Conservation (phyloP, 441 rosid genomes). For the Biscutella laevigata region DNA sequence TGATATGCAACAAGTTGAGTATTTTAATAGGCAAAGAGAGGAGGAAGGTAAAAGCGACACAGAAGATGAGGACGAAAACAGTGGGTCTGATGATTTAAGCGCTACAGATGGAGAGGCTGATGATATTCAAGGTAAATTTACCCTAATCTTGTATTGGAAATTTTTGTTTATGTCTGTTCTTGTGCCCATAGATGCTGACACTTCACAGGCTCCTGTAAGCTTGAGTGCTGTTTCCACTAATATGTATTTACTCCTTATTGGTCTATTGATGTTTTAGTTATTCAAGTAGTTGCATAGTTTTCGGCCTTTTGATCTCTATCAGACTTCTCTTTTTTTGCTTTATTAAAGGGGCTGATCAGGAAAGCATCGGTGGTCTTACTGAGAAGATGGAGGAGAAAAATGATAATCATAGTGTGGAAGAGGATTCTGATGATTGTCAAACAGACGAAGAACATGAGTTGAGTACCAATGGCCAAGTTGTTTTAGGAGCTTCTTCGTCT, state of each 20-base stretch:
- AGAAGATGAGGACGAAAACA: conserved; percentile 36
- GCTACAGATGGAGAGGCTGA: conserved; percentile 32
- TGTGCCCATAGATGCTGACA: not conserved
- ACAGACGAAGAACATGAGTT: conserved; percentile 38
- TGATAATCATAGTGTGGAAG: conserved; percentile 37
- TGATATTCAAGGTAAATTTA: conserved; percentile 23
- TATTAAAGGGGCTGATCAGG: conserved; percentile 31
- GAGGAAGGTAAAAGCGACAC: conserved; percentile 48
- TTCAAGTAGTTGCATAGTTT: conserved; percentile 11
- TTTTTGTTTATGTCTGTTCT: not conserved
- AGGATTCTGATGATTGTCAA: conserved; percentile 34
- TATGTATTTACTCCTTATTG: not conserved
- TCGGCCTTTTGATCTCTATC: not conserved
- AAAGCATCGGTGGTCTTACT: conserved; percentile 19
- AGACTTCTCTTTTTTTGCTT: conserved; percentile 18
- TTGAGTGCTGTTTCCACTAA: not conserved
- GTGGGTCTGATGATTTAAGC: conserved; percentile 30
- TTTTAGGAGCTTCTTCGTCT: conserved; percentile 22
- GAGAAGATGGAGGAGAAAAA: conserved; percentile 21
- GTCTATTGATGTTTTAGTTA: not conserved
- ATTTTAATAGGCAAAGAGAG: conserved; percentile 39
- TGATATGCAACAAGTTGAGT: not conserved
- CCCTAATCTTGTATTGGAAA: not conserved
- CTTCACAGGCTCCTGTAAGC: not conserved
- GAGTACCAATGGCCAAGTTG: conserved; percentile 26